Evolutionary conservation across 352 stramenopile species (phyloP).

Genomic region (Phytophthora macrochlamydospora): DNA sequence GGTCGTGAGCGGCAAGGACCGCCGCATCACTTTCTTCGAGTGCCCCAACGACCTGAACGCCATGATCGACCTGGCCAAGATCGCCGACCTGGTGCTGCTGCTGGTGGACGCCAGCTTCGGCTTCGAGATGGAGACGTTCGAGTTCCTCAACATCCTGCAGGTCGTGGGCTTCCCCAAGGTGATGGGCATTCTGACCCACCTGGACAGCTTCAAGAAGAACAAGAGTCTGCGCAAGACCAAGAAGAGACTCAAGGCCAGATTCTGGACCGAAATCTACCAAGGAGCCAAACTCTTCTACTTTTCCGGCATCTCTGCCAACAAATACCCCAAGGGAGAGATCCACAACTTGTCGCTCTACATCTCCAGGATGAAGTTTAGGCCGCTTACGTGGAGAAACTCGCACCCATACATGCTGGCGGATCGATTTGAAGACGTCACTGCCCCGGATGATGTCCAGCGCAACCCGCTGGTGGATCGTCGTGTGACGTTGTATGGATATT

Average conservation of each 20-base stretch:
- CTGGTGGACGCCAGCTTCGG: conserved; percentile 99
- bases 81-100: conserved; percentile 98
- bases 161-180: conserved; percentile 91
- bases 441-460: conserved; percentile 93
- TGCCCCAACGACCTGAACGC: conserved; percentile 95
- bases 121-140: conserved; percentile 99
- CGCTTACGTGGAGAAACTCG: conserved; percentile 98
- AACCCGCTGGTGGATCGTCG: conserved; percentile 93
- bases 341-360: conserved; percentile 98
- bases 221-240: conserved; percentile 99
- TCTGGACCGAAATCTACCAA: conserved; percentile 99
- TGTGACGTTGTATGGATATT: conserved; percentile 98
- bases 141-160: conserved; percentile 99
- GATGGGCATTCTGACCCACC: conserved; percentile 99
- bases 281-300: conserved; percentile 98
- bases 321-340: conserved; percentile 99
- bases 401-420: conserved; percentile 99
- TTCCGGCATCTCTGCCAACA: conserved; percentile 97
- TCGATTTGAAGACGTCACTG: conserved; percentile 97
- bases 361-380: conserved; percentile 97
- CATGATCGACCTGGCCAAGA: conserved; percentile 97
- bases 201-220: conserved; percentile 98
- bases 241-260: conserved; percentile 98
- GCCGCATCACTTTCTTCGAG: conserved; percentile 99
- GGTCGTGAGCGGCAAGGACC: conserved; percentile 97